Conservation (phyloP, 108 stramenopile species). For the Pseudonitzschia delicatissima region DNA sequence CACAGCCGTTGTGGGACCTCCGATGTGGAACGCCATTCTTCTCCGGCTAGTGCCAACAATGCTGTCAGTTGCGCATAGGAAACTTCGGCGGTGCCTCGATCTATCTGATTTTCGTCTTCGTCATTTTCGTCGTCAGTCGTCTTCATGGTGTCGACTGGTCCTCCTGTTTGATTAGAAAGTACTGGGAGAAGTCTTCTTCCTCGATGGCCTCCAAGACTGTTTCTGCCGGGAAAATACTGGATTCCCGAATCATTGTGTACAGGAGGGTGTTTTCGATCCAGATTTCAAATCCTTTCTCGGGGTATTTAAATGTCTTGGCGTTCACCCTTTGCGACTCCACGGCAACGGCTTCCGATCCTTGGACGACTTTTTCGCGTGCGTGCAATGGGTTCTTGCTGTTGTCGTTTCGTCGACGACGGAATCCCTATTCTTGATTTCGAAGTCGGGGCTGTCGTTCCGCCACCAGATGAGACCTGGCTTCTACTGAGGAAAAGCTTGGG, state of each 20-base stretch:
- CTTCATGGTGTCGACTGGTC: not conserved
- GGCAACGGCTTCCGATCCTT: constrained; percentile 16
- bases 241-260: constrained; percentile 41
- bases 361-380: constrained; percentile 1
- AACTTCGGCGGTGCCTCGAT: constrained; percentile 17
- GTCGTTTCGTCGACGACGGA: not conserved
- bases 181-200: constrained; percentile 49
- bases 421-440: not conserved
- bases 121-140: not conserved
- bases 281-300: constrained; percentile 42
- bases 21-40: constrained; percentile 36
- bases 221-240: constrained; percentile 43
- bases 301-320: constrained; percentile 36
- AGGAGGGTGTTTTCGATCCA: constrained; percentile 47
- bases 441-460: not conserved
- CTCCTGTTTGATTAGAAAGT: constrained; percentile 15
- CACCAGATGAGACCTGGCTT: constrained; percentile 6
- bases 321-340: constrained; percentile 3
- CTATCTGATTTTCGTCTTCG: not conserved
- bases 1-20: constrained; percentile 28
- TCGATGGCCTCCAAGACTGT: constrained; percentile 44
- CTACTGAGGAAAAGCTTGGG: not conserved
- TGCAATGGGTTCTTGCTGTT: not conserved
- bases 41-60: constrained; percentile 49
- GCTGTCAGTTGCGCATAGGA: constrained; percentile 62